Base-by-base conservation (phyloP, 768 basidiomycete genomes). In the Rhodotorula kratochvilovae region DNA sequence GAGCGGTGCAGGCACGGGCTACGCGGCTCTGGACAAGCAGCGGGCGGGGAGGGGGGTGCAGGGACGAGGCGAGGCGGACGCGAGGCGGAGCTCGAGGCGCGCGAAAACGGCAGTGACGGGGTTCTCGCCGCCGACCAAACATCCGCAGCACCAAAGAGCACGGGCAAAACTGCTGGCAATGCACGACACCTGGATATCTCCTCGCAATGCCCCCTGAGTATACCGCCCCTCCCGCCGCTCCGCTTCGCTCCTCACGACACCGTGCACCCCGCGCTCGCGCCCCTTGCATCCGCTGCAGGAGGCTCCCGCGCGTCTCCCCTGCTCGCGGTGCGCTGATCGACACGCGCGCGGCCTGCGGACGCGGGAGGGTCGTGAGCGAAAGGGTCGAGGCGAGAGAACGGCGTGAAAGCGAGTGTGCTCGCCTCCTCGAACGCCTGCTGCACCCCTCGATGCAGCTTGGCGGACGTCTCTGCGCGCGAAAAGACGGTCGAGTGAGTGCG, bases 391-490 rank as follows among this genome's bases (percentile, higher is more conserved):
- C 5, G 1, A 3, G 51, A 27, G 39, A 11, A 15, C 13, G 35
- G 17, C 5, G 51, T 1, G 17, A 13, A 45, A 0, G 29, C 11
- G 58, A 29, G 51, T 5, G 11, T 19, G 21, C 80, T 75, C 16
- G 78, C 90, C 79, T 97, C 95, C 75, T 90, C 86, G 78, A 98
- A 93, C 16, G 94, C 92, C 79, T 98, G 94, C 39, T 86, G 84
- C 19, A 98, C 93, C 8, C 95, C 95, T 59, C 95, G 87, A 76
- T 96, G 94, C 78, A 95, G 92, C 81, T 97, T 97, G 15, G 95
- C 93, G 73, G 92, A 95, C 79, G 95, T 97, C 84, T 98, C 94
- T 96, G 77, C 6, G 48, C 42, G 53, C 25, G 45, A 25, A n/a
- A 51, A 27, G 36, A 36, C 19, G 31, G 43, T 59, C 0, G 58